phyloP scores from a whole-genome alignment of 2,329 filamentous ascomycete species.

The Diaporthe batatas region DNA sequence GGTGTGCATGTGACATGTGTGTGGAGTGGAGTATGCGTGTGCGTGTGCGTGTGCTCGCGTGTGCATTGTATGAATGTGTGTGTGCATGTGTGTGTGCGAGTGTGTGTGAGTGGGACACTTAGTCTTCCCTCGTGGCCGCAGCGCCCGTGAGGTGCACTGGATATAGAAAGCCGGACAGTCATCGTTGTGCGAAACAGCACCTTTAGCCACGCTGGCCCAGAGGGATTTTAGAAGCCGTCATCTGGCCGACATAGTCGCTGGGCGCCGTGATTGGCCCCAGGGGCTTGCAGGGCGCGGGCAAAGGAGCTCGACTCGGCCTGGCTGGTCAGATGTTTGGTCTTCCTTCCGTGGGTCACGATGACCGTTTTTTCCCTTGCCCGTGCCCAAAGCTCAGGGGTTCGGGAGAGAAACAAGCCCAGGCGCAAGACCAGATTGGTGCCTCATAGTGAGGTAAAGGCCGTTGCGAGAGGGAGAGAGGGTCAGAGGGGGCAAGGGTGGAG shows the following conservation, averaged over 20 bases:
- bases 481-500: conserved; percentile 6
- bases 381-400: conserved; percentile 24
- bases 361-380: background rate
- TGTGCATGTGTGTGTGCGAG: background rate
- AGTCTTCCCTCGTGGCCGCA: conserved; percentile 27
- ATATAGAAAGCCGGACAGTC: conserved; percentile 29
- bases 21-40: background rate
- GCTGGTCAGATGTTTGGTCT: conserved; percentile 27
- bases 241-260: conserved; percentile 24
- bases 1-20: conserved; percentile 1
- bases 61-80: no score
- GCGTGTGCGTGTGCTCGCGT: background rate
- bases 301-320: conserved; percentile 29
- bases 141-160: conserved; percentile 11
- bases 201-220: conserved; percentile 24
- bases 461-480: conserved; percentile 6
- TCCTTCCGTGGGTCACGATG: conserved; percentile 26
- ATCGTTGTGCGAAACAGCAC: conserved; percentile 34
- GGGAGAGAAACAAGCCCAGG: background rate
- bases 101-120: conserved; percentile 15
- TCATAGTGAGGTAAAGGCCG: conserved; percentile 9
- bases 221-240: conserved; percentile 28
- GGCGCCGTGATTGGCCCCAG: conserved; percentile 19
- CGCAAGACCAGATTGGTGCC: background rate
- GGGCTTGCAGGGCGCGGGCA: conserved; percentile 19